Evolutionary conservation across 805 yeast species (phyloP), one percentile per base, ranked within the genome.

Genomic region (Spathaspora girioi): DNA sequence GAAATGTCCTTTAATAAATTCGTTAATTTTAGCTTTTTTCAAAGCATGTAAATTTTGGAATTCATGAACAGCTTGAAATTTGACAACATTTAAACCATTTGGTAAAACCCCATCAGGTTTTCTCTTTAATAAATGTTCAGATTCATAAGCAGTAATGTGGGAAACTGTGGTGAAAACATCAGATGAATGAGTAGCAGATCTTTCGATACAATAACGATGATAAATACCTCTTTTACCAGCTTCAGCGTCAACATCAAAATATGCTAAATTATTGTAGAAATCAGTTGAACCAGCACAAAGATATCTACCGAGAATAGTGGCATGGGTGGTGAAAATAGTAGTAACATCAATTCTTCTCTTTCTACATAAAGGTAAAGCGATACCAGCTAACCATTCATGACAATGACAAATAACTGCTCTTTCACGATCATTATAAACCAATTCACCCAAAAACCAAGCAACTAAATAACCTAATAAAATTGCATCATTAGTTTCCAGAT

Each of bases 331-430:
- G 77, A 93, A 93, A 56, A 93, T 87, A 23, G 99, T 92, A 53
- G 97, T 90, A 54, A 90, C 91, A 63, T 93, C 99, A 53, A 93
- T 86, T 62, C 90, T 81, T 63, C 98, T 83, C 69, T 89, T 89
- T 62, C 97, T 79, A 68, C 97, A 91, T 51, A 93, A 76, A 0
- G 99, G 97, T 54, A 94, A 75, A 0, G 96, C 97, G 45, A 94
- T 91, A 60, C 98, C 97, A 1, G 99, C 97, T 52, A 93, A 79
- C 99, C 99, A 93, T 73, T 93, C 99, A 73, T 93, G 99, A 68
- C 88, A 92, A 66, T 93, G 99, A 51, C 94, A 85, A 54, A 93
- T 85, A 48, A 94, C 91, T 0, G 98, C 97, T 60, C 93, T 83
- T 49, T 86, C 86, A 20, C 83, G 80, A 67, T 94, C 96, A 61